Conservation (phyloP, 495 filamentous ascomycete genomes). For the Podospora conica region DNA sequence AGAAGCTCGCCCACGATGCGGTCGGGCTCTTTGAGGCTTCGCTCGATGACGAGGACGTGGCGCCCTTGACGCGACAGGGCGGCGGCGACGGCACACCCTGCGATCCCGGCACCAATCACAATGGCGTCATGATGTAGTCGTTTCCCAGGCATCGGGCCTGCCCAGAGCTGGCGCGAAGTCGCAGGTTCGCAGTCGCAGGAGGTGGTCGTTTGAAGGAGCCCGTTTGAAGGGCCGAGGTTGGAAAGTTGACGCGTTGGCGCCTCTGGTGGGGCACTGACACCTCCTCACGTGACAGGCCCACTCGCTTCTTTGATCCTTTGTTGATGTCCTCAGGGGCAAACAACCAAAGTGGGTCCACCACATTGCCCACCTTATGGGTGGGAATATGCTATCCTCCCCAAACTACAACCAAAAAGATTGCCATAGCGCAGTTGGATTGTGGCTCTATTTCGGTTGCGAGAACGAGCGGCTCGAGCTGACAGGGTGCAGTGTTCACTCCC, state of each 20-base stretch:
- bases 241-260: not conserved
- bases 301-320: too few species aligned
- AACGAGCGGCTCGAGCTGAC: too few species aligned
- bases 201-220: not conserved
- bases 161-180: too few species aligned
- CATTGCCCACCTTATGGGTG: not conserved
- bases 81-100: conserved; percentile 66
- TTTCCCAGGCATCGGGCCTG: not conserved
- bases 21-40: conserved; percentile 73
- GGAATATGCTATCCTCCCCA: not conserved
- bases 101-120: conserved; percentile 70
- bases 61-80: conserved; percentile 66
- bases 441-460: too few species aligned
- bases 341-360: not conserved
- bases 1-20: conserved; percentile 81
- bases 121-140: conserved; percentile 50
- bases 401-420: not conserved
- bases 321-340: not conserved
- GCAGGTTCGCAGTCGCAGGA: too few species aligned
- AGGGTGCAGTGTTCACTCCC: not conserved
- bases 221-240: not conserved
- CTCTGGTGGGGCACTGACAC: not conserved
- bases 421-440: not conserved
- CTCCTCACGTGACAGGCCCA: not conserved
- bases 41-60: conserved; percentile 70